A percentile compares a stretch with the other conserved stretches of the same genome.
Evolutionary conservation across 306 rosid species (phyloP).

Genomic region (Herpetospermum pedunculosum): DNA sequence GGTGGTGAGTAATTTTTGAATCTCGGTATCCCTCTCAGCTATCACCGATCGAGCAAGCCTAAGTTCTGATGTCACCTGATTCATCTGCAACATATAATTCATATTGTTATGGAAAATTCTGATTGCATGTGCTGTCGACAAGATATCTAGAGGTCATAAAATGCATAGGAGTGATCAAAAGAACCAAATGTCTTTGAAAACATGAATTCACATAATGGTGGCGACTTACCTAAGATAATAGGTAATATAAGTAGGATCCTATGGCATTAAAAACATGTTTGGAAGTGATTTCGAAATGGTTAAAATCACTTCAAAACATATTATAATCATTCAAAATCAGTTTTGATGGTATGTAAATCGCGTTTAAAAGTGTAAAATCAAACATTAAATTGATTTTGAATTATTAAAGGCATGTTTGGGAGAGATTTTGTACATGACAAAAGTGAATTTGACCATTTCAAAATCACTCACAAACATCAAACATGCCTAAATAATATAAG

Average conservation of each 20-base stretch:
- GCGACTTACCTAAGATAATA: not conserved
- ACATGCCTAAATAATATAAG: not conserved
- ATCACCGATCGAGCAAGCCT: conserved; percentile 91
- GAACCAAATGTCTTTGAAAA: not conserved
- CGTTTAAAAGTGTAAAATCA: no score
- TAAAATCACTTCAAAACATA: no score
- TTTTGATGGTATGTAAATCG: no score
- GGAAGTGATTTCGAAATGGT: no score
- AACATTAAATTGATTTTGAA: no score
- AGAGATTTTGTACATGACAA: no score
- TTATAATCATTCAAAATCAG: no score
- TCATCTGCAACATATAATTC: conserved; percentile 48
- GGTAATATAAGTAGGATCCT: not conserved
- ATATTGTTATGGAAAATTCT: not conserved
- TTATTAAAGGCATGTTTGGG: no score
- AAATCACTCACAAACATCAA: no score
- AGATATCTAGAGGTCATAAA: not conserved
- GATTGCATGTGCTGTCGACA: not conserved
- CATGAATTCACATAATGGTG: not conserved
- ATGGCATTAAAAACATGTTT: not conserved
- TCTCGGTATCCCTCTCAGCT: conserved; percentile 86
- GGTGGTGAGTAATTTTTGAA: conserved; percentile 63
- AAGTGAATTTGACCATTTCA: no score
- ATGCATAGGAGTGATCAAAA: not conserved
- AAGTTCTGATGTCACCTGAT: conserved; percentile 80